Evolutionary conservation across 345 rosid species (phyloP).

Genomic region (Eucalyptus polyanthemos): DNA sequence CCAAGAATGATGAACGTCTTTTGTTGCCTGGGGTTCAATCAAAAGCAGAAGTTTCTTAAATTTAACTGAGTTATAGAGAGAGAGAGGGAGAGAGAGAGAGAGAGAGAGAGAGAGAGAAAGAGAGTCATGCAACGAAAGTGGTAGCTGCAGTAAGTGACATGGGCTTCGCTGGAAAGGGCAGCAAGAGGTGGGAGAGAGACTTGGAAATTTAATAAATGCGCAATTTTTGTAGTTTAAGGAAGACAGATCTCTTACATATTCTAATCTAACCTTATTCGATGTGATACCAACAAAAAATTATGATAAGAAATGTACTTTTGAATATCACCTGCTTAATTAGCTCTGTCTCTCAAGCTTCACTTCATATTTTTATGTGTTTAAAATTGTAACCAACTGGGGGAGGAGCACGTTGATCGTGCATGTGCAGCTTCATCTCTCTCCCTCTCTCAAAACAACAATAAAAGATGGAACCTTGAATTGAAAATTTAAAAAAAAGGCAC

Average conservation of each 20-base stretch:
- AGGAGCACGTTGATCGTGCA: not conserved
- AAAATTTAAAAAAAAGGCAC: not conserved
- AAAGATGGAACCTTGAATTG: not conserved
- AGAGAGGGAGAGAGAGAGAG: not conserved
- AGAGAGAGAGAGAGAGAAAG: not conserved
- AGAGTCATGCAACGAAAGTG: conserved; percentile 14
- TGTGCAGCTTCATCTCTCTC: not conserved
- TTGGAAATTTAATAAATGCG: not conserved
- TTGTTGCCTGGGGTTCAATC: conserved; percentile 2
- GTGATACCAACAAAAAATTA: not conserved
- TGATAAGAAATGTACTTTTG: not conserved
- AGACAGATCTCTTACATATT: not conserved
- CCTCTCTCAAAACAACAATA: not conserved
- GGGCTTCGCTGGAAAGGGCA: conserved; percentile 34
- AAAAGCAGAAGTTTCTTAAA: not conserved
- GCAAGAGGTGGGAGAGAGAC: not conserved
- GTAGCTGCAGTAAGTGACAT: conserved; percentile 8
- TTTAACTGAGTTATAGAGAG: not conserved
- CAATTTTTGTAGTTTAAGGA: not conserved
- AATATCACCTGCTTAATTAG: not conserved
- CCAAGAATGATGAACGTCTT: conserved; percentile 11
- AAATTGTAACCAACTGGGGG: not conserved
- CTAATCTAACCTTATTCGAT: not conserved
- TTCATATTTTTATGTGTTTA: not conserved
- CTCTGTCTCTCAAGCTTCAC: not conserved